phyloP scores from a whole-genome alignment of 331 rosid genomes.

The Malus hybrid region DNA sequence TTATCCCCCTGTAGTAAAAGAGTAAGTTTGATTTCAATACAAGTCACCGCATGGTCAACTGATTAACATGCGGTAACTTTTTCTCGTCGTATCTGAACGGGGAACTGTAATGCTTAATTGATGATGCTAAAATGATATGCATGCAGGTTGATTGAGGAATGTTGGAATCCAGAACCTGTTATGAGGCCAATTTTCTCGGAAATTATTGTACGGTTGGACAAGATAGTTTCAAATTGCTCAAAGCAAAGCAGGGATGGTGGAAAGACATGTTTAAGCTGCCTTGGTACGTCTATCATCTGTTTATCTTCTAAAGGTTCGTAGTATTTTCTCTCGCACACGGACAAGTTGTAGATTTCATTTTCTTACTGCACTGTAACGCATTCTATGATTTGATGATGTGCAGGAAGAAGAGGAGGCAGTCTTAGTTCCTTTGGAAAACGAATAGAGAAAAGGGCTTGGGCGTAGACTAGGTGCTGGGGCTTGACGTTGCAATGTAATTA shows the following conservation, averaged over 20 bases:
- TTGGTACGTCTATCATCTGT: constrained; percentile 54
- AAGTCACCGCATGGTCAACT: neutral
- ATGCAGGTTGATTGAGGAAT: constrained; percentile 88
- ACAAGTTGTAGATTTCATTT: neutral
- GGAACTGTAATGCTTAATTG: neutral
- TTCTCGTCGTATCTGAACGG: neutral
- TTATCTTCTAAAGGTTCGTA: neutral
- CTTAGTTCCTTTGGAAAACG: neutral
- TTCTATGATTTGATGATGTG: neutral
- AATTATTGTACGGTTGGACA: constrained; percentile 71
- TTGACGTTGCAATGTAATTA: neutral
- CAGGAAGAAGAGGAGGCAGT: constrained; percentile 17
- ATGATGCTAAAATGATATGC: constrained; percentile 1
- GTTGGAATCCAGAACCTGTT: constrained; percentile 79
- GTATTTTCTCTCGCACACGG: neutral
- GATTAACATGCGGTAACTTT: neutral
- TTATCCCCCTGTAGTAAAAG: constrained; percentile 84
- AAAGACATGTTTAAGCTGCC: constrained; percentile 96
- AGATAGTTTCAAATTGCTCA: constrained; percentile 73
- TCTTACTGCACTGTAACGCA: neutral
- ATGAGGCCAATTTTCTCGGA: constrained; percentile 86
- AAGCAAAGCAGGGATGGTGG: constrained; percentile 99
- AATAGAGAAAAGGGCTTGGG: neutral
- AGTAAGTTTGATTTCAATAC: constrained; percentile 42
- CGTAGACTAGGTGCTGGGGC: neutral